phyloP scores from a whole-genome alignment of 306 rosid genomes.

The barrel medic (Medicago truncatula) region MtrunA17r5.0-ANR NC_053047.1:13075501-13076000 shows the following conservation, averaged over 20 bases:
- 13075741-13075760: slow-evolving; percentile 9
- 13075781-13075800: background rate
- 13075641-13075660: background rate
- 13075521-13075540: slow-evolving; percentile 82
- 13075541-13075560: slow-evolving; percentile 90
- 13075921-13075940: too few relatives aligned
- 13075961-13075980: background rate
- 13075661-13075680: background rate
- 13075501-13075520: slow-evolving; percentile 1
- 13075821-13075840: background rate
- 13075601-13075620: slow-evolving; percentile 83
- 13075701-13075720: background rate
- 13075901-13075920: background rate
- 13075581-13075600: slow-evolving; percentile 95
- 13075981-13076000: background rate
- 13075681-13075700: slow-evolving; percentile 6
- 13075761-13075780: background rate
- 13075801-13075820: background rate
- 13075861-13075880: background rate
- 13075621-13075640: slow-evolving; percentile 12
- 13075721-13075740: background rate
- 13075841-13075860: background rate
- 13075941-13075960: background rate
- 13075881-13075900: background rate
- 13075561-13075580: slow-evolving; percentile 97